Evolutionary conservation across 2,329 filamentous ascomycete species (phyloP), one percentile per base, ranked within the genome.

Genomic region (Ophiostoma sp.): DNA sequence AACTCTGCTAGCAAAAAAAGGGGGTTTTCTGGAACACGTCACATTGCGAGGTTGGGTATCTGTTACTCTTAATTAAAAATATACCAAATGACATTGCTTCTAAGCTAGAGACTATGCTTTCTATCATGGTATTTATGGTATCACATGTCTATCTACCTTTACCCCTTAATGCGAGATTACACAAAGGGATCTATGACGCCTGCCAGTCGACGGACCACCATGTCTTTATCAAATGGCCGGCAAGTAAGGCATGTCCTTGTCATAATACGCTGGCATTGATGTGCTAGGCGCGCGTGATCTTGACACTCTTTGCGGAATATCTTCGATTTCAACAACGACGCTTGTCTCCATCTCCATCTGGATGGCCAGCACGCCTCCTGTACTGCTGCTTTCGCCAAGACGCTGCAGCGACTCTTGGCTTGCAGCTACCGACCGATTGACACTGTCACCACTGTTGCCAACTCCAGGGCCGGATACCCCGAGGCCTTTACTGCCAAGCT

Each of bases 271-370:
- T 25, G 70, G 70, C 19, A 71, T 39, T 12, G 70, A 59, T 22
- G 73, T 15, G 50, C 72, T 69, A 11, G 64, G 36, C 22, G 72
- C 66, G 8, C 71, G 36, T 22, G 50, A 45, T 25, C 61, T 45
- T 22, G 42, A 42, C 22, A n/a, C 11, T 12, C n/a, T 22, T 52
- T 64, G 64, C 31, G 69, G 63, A 2, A 17, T 61, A 45, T 70
- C 31, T 50, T 78, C 75, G 31, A 75, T 74, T 71, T 80, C 79
- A n/a, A 81, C 77, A 33, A 78, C 78, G 8, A 80, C 78, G 17
- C 75, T 78, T 2, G 79, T 80, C 17, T 80, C 78, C 59, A 75
- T 74, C 64, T 79, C 79, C 78, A 79, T 77, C 74, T 79, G 77
- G n/a, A 80, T 79, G n/a, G 74, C 75, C 74, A 78, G 75, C 12